phyloP scores from a whole-genome alignment of 2,329 filamentous ascomycete genomes.

The Zasmidium cellare region DNA sequence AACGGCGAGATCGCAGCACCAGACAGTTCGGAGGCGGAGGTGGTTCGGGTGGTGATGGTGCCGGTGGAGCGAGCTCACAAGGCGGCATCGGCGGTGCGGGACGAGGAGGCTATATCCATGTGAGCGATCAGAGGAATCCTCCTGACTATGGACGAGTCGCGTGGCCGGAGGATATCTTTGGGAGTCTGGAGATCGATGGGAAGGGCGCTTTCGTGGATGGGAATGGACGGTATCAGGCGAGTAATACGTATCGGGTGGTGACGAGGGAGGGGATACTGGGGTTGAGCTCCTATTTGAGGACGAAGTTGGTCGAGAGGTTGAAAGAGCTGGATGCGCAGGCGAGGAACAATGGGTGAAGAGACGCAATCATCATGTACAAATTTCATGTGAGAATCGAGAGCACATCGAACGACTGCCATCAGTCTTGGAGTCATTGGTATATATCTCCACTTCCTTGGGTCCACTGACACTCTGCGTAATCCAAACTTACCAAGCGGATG shows the following conservation, averaged over 20 bases:
- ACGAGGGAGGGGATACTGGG: slow-evolving; percentile 59
- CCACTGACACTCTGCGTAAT: not conserved
- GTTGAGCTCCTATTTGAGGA: slow-evolving; percentile 35
- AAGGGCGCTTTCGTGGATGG: slow-evolving; percentile 58
- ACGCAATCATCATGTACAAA: not conserved
- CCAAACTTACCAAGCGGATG: not conserved
- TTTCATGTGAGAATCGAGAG: no score
- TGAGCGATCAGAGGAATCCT: slow-evolving; percentile 60
- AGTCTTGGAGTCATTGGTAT: not conserved
- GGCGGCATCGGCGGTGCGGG: slow-evolving; percentile 60
- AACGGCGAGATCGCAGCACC: slow-evolving; percentile 19
- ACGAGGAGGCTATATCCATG: slow-evolving; percentile 62
- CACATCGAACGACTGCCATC: no score
- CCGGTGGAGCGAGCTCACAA: slow-evolving; percentile 59
- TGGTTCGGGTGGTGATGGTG: slow-evolving; percentile 48
- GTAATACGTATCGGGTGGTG: slow-evolving; percentile 62
- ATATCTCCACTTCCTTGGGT: not conserved
- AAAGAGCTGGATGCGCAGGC: slow-evolving; percentile 34
- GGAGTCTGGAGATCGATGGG: slow-evolving; percentile 62
- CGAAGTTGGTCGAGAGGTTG: slow-evolving; percentile 35
- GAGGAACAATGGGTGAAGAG: slow-evolving; percentile 19
- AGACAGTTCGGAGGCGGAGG: slow-evolving; percentile 38
- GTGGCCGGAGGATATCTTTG: slow-evolving; percentile 67
- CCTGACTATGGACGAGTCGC: slow-evolving; percentile 66
- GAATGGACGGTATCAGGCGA: slow-evolving; percentile 59